Base-by-base conservation (phyloP, 1,284 basidiomycete genomes). In the Ceratobasidium sp. region DNA sequence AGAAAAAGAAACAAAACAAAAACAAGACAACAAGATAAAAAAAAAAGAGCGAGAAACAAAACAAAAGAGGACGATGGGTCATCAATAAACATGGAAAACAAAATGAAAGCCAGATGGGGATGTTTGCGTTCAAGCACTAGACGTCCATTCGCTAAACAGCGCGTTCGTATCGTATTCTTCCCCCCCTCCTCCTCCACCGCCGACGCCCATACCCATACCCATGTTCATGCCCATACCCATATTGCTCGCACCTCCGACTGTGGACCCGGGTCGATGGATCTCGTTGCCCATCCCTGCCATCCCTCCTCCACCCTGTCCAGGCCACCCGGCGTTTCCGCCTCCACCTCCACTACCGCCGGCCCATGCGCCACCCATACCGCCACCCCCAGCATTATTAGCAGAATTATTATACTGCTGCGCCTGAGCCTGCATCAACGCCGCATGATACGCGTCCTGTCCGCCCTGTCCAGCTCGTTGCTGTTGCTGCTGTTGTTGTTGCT, bases 81-180 rank as follows among this genome's bases (percentile, higher is more conserved):
- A 66, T 42, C 26, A 44, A 44, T 26, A 44, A 60, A 18, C 49
- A 64, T 33, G 13, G 49, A 49, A 53, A 75, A 53, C 46, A 51
- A 61, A 33, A 73, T 18, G 42, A 63, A 63, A 51, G 49, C n/a
- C 12, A 70, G 33, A 53, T 18, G 49, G 39, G 44, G 33, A 33
- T 33, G 33, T 33, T 20, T 7, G 33, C 55, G 44, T 28, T 46
- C 56, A 61, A 28, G 55, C 40, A 53, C 71, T 60, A 39, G 71
- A 75, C n/a, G 71, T 75, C 71, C 71, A 75, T 75, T 75, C 71
- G 46, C 40, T 75, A 75, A 75, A 75, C 71, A 75, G 60, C 44
- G 71, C 71, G 28, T 75, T 75, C n/a, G 71, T 63, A 46, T 75
- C 71, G 26, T 75, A 75, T 3, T 75, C 71, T 23, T 75, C 71